Conservation (phyloP, 306 rosid genomes). For the Cyclanthera cordifolia region DNA sequence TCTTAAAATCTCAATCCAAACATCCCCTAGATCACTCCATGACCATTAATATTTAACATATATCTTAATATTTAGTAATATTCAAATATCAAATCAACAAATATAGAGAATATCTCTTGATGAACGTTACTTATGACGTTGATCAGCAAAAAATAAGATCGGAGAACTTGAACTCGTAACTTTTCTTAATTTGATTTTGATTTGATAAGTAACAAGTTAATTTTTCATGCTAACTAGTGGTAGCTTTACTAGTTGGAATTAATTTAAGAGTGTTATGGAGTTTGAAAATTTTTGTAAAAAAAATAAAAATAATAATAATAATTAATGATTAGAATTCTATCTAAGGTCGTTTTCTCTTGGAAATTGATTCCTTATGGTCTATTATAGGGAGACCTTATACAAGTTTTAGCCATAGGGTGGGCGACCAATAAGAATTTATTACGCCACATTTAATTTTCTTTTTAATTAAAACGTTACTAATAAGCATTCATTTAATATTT, state of each 20-base stretch:
- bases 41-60: too few relatives aligned
- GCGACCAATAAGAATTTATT: neutral
- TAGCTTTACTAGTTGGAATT: neutral
- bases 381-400: neutral
- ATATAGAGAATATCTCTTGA: too few relatives aligned
- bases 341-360: neutral
- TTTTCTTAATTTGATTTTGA: too few relatives aligned
- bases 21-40: too few relatives aligned
- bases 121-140: too few relatives aligned
- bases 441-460: neutral
- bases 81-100: too few relatives aligned
- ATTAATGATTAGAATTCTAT: neutral
- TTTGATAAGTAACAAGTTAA: neutral
- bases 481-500: conserved; percentile 9
- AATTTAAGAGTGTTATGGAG: neutral
- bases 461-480: neutral
- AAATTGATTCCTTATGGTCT: neutral
- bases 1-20: too few relatives aligned
- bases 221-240: neutral
- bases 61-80: too few relatives aligned
- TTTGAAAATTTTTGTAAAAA: neutral
- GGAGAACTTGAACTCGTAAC: too few relatives aligned
- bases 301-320: neutral
- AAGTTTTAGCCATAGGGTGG: conserved; percentile 1
- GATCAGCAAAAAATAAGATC: too few relatives aligned